Evolutionary conservation across 2,329 filamentous ascomycete species (phyloP).

Genomic region (Oidium heveae): DNA sequence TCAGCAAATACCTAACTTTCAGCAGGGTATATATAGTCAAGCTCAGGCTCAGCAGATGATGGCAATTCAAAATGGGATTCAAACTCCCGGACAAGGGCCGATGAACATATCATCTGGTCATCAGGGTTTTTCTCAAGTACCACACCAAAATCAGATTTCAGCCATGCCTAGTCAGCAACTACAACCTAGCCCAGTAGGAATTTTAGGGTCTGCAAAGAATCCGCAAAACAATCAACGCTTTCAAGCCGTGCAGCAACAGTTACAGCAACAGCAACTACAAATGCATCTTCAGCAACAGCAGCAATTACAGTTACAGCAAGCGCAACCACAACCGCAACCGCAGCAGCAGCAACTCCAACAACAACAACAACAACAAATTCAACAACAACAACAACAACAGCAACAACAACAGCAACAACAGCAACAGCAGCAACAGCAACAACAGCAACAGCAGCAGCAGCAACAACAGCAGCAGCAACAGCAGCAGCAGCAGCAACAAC

Average conservation of each 20-base stretch:
- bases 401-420: not conserved
- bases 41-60: constrained; percentile 25
- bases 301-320: not conserved
- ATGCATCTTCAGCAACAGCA: no score
- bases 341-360: constrained; percentile 4
- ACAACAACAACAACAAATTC: constrained; percentile 11
- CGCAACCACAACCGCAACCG: not conserved
- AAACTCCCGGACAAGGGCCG: constrained; percentile 25
- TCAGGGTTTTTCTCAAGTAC: constrained; percentile 30
- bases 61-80: constrained; percentile 26
- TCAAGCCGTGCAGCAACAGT: no score
- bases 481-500: not conserved
- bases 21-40: constrained; percentile 19
- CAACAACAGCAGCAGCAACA: not conserved
- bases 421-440: not conserved
- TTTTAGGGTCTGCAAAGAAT: constrained; percentile 11
- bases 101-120: constrained; percentile 24
- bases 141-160: constrained; percentile 31
- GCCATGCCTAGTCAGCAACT: constrained; percentile 23
- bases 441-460: not conserved
- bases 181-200: constrained; percentile 13
- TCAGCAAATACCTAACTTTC: constrained; percentile 13
- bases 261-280: no score
- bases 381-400: constrained; percentile 18
- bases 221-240: constrained; percentile 3